Evolutionary conservation across 768 basidiomycete genomes (phyloP), one percentile per base, ranked within the genome.

Genomic region (Porphyrellus cyaneotinctus): DNA sequence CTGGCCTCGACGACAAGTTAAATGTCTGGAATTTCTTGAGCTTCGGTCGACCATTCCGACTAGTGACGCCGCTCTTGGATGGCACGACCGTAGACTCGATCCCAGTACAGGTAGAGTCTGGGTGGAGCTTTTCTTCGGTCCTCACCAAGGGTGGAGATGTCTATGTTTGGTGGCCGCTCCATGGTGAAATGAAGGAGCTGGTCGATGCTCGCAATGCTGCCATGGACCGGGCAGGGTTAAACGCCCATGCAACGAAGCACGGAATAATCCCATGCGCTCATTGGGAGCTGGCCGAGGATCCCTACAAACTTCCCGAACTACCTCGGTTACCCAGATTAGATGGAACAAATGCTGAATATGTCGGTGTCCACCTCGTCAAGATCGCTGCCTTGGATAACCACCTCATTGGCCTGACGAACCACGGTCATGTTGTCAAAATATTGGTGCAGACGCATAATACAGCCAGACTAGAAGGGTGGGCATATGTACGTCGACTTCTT

Each of bases 41-140:
- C 59, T 93, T 91, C 81, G 92, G 90, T 4, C 76, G 87, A 20
- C 89, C 91, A 2, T 88, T 88, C 72, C 73, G 74, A 38, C 73
- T 92, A 35, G 50, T 62, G 15, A 71, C 75, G 0, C 60, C 70
- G 0, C 65, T 70, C 31, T 54, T 78, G 47, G 72, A 75, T 54
- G 69, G 66, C 11, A 70, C 72, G 2, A 75, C 80, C 15, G 63
- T 73, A 2, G 67, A 81, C 23, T 70, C 84, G 30, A 72, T 69
- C 4, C 78, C 84, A 37, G 56, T 67, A 2, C 88, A 88, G 65
- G 77, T 91, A 33, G 86, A 85, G 64, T 86, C 88, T 59, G 91
- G 92, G 38, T 94, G 92, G 92, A 54, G 62, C 14, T 89, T 87
- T 67, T 85, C 86, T n/a, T 79, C 83, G 12, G 73, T 85, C 28